These are phyloP conservation scores for Fusarium sp. DNA, from an alignment of 2,329 filamentous ascomycete species.

Conservation along the genomic window DNA sequence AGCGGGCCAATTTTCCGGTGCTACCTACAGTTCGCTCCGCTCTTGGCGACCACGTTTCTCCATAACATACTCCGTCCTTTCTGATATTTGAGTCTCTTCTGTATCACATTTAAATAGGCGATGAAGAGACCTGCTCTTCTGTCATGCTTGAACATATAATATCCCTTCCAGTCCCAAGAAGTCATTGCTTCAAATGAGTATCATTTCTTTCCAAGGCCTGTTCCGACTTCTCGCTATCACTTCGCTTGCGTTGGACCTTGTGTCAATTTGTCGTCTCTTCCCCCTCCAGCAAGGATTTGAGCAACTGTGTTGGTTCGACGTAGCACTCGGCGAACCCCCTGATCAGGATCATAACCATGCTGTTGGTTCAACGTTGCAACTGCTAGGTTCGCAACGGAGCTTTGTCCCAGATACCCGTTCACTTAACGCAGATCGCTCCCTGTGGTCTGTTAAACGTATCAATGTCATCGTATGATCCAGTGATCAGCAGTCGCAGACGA, in stretches of 20 bases:
- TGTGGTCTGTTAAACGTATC: neutral
- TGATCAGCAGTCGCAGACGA: neutral
- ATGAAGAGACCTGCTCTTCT: rapidly evolving
- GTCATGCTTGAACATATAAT: no score
- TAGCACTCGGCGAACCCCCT: neutral
- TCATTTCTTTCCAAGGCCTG: neutral
- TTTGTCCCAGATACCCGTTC: neutral
- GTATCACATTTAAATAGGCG: no score
- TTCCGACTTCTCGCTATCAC: rapidly evolving
- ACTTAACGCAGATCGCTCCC: neutral
- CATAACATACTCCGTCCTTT: neutral
- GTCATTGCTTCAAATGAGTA: rapidly evolving
- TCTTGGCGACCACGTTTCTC: neutral
- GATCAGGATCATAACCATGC: neutral
- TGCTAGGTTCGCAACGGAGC: neutral
- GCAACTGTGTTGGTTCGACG: neutral
- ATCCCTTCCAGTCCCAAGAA: rapidly evolving
- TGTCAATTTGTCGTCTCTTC: neutral
- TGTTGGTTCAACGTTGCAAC: neutral
- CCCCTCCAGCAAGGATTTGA: neutral
- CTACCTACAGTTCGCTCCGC: neutral
- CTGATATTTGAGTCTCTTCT: neutral
- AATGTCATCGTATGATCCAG: neutral
- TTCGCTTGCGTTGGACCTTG: neutral
- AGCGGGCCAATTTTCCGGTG: neutral